Percentiles rank a stretch among this genome's conserved stretches.
phyloP scores from a whole-genome alignment of 78 protist species.

The Protostelium mycophagum region DNA sequence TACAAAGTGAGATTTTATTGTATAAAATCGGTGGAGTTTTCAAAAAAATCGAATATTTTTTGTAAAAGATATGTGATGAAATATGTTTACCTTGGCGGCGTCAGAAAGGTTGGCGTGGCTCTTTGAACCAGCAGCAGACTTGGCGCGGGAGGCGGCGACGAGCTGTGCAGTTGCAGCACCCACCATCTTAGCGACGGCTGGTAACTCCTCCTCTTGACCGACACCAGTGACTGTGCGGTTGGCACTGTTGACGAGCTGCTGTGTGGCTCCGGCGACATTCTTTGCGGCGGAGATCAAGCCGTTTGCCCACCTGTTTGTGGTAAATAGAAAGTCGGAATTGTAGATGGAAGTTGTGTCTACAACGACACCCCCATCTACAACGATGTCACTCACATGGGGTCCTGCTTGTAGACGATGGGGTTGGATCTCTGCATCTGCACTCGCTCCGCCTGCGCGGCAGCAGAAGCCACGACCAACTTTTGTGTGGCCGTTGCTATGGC shows the following conservation, averaged over 20 bases:
- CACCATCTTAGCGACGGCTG: constrained; percentile 52
- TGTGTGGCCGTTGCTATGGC: constrained; percentile 48
- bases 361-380: too few relatives aligned
- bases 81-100: constrained; percentile 28
- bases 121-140: constrained; percentile 51
- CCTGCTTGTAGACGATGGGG: constrained; percentile 42
- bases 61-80: too few relatives aligned
- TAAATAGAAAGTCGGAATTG: neutral
- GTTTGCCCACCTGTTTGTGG: constrained; percentile 29
- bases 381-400: constrained; percentile 31
- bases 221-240: constrained; percentile 39
- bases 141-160: constrained; percentile 62
- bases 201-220: constrained; percentile 62
- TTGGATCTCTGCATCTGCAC: constrained; percentile 14
- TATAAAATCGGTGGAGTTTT: too few relatives aligned
- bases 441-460: constrained; percentile 52
- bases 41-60: too few relatives aligned
- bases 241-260: constrained; percentile 38
- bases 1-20: too few relatives aligned
- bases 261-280: constrained; percentile 49
- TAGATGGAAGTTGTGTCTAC: neutral
- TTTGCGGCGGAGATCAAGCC: constrained; percentile 69
- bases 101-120: constrained; percentile 5
- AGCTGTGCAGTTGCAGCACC: constrained; percentile 60
- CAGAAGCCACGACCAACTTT: constrained; percentile 38